Conservation (phyloP, 768 basidiomycete genomes). For the Pleurotus sapidus region DNA sequence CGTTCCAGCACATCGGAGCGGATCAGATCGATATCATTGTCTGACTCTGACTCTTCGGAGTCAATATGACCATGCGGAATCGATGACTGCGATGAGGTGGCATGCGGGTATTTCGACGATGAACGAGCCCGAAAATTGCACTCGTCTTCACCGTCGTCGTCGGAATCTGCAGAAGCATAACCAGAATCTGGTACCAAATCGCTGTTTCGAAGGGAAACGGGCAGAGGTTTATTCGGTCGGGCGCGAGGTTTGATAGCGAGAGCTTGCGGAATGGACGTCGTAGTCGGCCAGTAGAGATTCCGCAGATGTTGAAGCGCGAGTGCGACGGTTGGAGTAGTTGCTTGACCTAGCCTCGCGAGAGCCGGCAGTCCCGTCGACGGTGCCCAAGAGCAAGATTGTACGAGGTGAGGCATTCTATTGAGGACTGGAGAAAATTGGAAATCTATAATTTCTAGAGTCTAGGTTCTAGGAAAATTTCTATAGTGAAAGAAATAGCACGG, state of each 20-base stretch:
- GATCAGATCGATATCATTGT: constrained; percentile 31
- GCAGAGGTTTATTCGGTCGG: constrained; percentile 17
- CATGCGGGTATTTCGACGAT: constrained; percentile 9
- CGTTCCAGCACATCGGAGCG: constrained; percentile 67
- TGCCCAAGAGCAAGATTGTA: constrained; percentile 14
- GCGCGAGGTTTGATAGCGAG: constrained; percentile 21
- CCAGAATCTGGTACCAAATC: constrained; percentile 64
- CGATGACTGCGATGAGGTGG: background rate
- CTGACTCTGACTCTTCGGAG: background rate
- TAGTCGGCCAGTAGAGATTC: constrained; percentile 48
- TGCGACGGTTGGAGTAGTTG: constrained; percentile 32
- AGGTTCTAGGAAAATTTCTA: constrained; percentile 15
- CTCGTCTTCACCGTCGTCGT: constrained; percentile 37
- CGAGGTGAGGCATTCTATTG: constrained; percentile 5
- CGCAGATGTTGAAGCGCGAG: constrained; percentile 42
- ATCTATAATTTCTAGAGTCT: constrained; percentile 11
- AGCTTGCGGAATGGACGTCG: constrained; percentile 23
- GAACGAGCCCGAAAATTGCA: background rate
- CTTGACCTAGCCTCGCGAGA: constrained; percentile 38
- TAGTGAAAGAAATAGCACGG: constrained; percentile 23
- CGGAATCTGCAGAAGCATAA: constrained; percentile 72
- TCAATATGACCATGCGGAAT: background rate
- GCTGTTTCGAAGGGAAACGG: constrained; percentile 32
- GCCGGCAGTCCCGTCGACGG: constrained; percentile 58
- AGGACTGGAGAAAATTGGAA: too few species aligned